A percentile compares a stretch with the other conserved stretches of the same genome.
These are phyloP conservation scores for Coniella vitis DNA, from an alignment of 2,329 filamentous ascomycete genomes.

Conservation along the genomic window DNA sequence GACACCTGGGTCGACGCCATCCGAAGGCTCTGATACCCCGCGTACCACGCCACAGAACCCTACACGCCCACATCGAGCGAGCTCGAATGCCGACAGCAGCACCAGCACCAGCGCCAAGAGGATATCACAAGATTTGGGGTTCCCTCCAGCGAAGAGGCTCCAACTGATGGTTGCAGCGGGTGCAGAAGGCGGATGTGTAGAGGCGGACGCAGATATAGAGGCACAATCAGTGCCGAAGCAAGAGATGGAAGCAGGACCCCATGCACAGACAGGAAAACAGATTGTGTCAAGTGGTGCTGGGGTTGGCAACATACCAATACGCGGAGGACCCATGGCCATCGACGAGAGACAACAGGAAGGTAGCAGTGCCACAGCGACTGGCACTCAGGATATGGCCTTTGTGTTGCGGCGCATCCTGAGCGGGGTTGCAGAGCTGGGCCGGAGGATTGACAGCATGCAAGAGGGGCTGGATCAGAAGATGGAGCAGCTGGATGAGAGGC, in stretches of 20 bases:
- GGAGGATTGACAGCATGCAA: conserved; percentile 13
- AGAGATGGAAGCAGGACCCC: too few species aligned
- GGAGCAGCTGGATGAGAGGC: conserved; percentile 11
- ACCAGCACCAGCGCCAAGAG: conserved; percentile 4
- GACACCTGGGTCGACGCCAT: conserved; percentile 10
- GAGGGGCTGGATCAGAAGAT: conserved; percentile 8
- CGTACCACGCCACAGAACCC: conserved; percentile 10
- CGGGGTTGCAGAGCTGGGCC: conserved; percentile 6
- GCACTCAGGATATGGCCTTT: neutral
- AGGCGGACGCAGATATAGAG: neutral
- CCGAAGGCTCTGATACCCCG: conserved; percentile 8
- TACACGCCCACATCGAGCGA: neutral
- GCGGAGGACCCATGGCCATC: conserved; percentile 3
- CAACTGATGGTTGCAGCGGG: neutral
- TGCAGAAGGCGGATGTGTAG: neutral
- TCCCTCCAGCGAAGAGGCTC: conserved; percentile 8
- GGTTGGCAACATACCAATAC: neutral
- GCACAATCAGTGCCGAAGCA: too few species aligned
- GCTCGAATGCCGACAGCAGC: neutral
- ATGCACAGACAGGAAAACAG: too few species aligned
- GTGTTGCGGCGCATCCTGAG: conserved; percentile 11
- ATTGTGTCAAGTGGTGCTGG: neutral
- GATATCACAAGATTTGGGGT: conserved; percentile 6
- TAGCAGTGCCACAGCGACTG: neutral
- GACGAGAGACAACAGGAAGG: neutral